These are phyloP conservation scores for Saturnispora ahearnii DNA, from an alignment of 805 yeast genomes.

Conservation along the genomic window DNA sequence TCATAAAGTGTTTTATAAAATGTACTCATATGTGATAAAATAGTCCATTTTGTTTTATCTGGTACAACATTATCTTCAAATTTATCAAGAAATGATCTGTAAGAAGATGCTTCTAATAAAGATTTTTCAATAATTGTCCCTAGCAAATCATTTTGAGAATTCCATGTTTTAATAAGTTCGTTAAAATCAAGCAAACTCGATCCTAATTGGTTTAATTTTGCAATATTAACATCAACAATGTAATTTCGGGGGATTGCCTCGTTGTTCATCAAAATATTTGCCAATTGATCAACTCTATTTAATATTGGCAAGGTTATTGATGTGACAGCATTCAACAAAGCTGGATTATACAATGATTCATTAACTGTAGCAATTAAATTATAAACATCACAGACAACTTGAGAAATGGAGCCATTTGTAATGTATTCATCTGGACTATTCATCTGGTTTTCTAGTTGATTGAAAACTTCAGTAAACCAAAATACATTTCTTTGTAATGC, in stretches of 20 bases:
- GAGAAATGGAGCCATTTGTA: slow-evolving; percentile 13
- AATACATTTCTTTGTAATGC: slow-evolving; percentile 17
- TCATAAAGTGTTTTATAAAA: slow-evolving; percentile 34
- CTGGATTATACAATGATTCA: slow-evolving; percentile 17
- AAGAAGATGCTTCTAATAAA: slow-evolving; percentile 35
- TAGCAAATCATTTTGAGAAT: slow-evolving; percentile 17
- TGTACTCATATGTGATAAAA: slow-evolving; percentile 30
- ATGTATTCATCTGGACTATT: neutral
- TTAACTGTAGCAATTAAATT: slow-evolving; percentile 19
- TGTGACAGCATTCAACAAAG: slow-evolving; percentile 4
- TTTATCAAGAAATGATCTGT: slow-evolving; percentile 36
- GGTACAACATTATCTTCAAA: slow-evolving; percentile 10
- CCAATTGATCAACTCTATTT: slow-evolving; percentile 14
- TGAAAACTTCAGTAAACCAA: slow-evolving; percentile 10
- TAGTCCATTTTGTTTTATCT: slow-evolving; percentile 30
- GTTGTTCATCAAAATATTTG: slow-evolving; percentile 3
- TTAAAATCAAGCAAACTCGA: slow-evolving; percentile 24
- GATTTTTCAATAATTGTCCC: slow-evolving; percentile 28
- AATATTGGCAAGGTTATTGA: slow-evolving; percentile 8
- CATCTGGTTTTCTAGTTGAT: neutral
- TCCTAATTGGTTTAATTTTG: slow-evolving; percentile 25
- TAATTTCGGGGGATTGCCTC: slow-evolving; percentile 8
- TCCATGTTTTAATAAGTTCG: slow-evolving; percentile 30
- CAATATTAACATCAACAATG: slow-evolving; percentile 27
- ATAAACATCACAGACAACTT: slow-evolving; percentile 23